These are phyloP conservation scores for Helotiales sp. DNA, from an alignment of 2,329 filamentous ascomycete species.

Conservation along the genomic window DNA sequence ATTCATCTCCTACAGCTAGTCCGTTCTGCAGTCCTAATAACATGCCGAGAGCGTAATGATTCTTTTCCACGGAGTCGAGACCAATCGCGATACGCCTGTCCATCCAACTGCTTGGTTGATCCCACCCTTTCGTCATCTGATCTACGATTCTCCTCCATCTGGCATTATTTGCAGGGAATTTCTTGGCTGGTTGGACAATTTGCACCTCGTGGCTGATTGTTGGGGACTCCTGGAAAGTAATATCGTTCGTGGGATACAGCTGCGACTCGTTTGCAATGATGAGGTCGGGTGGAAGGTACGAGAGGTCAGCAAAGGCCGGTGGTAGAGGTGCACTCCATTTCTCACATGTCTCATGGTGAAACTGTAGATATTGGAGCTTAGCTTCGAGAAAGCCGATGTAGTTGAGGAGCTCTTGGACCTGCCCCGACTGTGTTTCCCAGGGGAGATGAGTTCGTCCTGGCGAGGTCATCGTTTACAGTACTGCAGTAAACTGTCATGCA, in stretches of 20 bases:
- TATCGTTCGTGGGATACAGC: not conserved
- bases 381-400: conserved; percentile 1
- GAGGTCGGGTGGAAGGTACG: not conserved
- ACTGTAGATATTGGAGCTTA: not conserved
- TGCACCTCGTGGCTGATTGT: not conserved
- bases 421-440: not conserved
- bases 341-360: not conserved
- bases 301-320: not conserved
- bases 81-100: not conserved
- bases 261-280: not conserved
- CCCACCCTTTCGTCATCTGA: not conserved
- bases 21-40: not conserved
- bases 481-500: too few relatives aligned
- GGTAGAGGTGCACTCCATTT: not conserved
- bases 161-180: not conserved
- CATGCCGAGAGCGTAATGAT: not conserved
- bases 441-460: not conserved
- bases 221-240: not conserved
- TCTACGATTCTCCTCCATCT: not conserved
- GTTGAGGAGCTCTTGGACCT: not conserved
- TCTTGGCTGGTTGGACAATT: not conserved
- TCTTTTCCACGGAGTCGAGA: not conserved
- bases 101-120: conserved; percentile 2
- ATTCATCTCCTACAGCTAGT: not conserved
- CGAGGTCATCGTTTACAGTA: not conserved